A percentile compares a stretch with the other conserved stretches of the same genome.
These are phyloP conservation scores for Cucurbita ficifolia DNA, from an alignment of 306 rosid species.

Conservation along the genomic window DNA sequence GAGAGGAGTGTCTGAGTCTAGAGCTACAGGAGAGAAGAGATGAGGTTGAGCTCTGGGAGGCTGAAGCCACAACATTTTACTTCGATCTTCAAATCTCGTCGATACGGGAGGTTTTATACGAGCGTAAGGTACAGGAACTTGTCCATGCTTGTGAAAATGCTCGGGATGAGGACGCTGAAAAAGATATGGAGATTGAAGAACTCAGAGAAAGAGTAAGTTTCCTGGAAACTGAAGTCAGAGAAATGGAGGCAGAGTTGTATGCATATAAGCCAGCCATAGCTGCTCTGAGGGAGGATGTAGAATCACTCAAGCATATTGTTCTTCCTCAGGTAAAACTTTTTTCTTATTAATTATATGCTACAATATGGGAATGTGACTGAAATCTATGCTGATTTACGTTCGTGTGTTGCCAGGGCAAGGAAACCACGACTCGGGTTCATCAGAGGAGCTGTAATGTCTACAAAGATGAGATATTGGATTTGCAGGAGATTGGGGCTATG, in stretches of 20 bases:
- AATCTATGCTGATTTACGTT: conserved; percentile 12
- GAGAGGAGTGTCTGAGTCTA: conserved; percentile 57
- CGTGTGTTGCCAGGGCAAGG: conserved; percentile 32
- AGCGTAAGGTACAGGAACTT: conserved; percentile 72
- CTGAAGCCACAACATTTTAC: conserved; percentile 79
- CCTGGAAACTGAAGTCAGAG: conserved; percentile 67
- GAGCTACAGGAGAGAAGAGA: conserved; percentile 71
- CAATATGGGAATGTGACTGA: neutral
- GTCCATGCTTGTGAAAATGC: conserved; percentile 45
- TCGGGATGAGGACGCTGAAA: conserved; percentile 47
- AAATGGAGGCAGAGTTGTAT: conserved; percentile 45
- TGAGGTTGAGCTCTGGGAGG: conserved; percentile 82
- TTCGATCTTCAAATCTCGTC: conserved; percentile 81
- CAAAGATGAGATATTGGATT: conserved; percentile 43
- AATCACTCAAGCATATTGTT: conserved; percentile 53
- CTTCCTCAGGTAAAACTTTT: conserved; percentile 40
- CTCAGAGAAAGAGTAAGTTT: conserved; percentile 31
- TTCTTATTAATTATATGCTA: neutral
- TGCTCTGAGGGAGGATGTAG: conserved; percentile 60
- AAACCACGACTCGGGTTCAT: conserved; percentile 17
- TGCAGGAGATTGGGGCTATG: conserved; percentile 45
- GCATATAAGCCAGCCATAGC: conserved; percentile 59
- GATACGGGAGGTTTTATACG: conserved; percentile 67
- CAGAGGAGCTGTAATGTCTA: conserved; percentile 19
- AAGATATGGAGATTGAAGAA: conserved; percentile 42